phyloP scores from a whole-genome alignment of 1,139 yeast species.

The Spathaspora sp. region DNA sequence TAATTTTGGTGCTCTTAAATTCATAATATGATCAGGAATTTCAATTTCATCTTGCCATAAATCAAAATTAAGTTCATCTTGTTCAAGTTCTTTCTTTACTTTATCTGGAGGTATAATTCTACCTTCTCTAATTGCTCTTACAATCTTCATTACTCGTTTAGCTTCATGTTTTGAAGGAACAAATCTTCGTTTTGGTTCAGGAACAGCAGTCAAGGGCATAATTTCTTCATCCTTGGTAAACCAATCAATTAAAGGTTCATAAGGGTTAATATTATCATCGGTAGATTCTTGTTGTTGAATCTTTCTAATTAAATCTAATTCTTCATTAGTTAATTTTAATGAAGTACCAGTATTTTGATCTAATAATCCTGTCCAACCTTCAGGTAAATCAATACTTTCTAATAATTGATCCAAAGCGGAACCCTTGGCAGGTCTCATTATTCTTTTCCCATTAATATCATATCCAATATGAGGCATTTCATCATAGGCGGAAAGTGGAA shows the following conservation, averaged over 20 bases:
- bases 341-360: slow-evolving; percentile 90
- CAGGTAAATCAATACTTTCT: slow-evolving; percentile 90
- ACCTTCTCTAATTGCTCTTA: slow-evolving; percentile 94
- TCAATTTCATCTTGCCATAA: slow-evolving; percentile 72
- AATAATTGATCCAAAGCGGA: slow-evolving; percentile 87
- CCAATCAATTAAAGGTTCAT: slow-evolving; percentile 95
- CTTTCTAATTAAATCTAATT: slow-evolving; percentile 82
- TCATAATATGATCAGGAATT: slow-evolving; percentile 73
- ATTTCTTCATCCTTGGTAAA: slow-evolving; percentile 80
- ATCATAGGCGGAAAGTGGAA: slow-evolving; percentile 91
- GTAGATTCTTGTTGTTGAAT: slow-evolving; percentile 85
- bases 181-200: slow-evolving; percentile 96
- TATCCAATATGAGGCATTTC: slow-evolving; percentile 98
- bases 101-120: slow-evolving; percentile 76
- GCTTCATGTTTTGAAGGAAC: slow-evolving; percentile 98
- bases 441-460: slow-evolving; percentile 94
- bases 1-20: slow-evolving; percentile 88
- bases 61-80: slow-evolving; percentile 64
- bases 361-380: slow-evolving; percentile 96
- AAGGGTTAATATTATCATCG: slow-evolving; percentile 79
- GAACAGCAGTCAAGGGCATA: slow-evolving; percentile 92
- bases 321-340: slow-evolving; percentile 83
- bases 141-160: slow-evolving; percentile 93
- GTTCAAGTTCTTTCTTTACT: slow-evolving; percentile 51
- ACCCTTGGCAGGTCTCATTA: slow-evolving; percentile 98